Base-by-base conservation (phyloP, 1,139 yeast genomes). In the Blastobotrys capitulatus region DNA sequence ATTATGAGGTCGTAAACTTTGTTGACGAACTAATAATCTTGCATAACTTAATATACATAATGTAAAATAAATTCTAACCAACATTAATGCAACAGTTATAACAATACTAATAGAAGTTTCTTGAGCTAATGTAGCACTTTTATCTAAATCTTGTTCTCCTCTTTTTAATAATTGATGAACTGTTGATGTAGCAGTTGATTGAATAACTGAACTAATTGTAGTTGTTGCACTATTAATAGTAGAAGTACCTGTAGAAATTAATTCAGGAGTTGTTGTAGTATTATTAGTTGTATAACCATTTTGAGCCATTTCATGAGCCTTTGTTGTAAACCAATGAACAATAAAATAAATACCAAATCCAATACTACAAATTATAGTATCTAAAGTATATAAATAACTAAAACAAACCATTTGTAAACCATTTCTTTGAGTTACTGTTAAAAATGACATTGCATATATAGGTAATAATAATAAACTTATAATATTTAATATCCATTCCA, bases 401-500 rank as follows among this genome's bases (percentile, higher is more conserved):
- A 85, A 82, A 32, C 82, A 73, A 10, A 92, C 78, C 57, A 79
- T 72, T 47, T 72, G 68, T 52, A 77, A 69, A 3, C 80, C 72
- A 16, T 69, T 70, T 29, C 83, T 80, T 22, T 43, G 48, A 16
- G 50, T 29, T 2, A 44, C 44, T 18, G 45, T 48, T 42, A 71
- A 63, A 51, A 85, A 73, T 0, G 87, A 94, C 45, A 76, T 71
- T 7, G 81, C 71, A 63, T 83, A 87, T 51, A 85, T 73, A n/a
- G 89, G 83, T 46, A 88, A 70, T 20, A 81, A 72, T 4, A 77
- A 51, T 16, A 87, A 71, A 4, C 95, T 83, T 57, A 83, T 67
- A 36, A 83, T 63, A 66, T 90, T 88, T 60, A 84, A 80, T 1
- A 85, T 57, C 95, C 96, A 86, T 64, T 92, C 97, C 73, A 85